phyloP scores from a whole-genome alignment of 331 rosid species.

The Pyracantha coccinea region DNA sequence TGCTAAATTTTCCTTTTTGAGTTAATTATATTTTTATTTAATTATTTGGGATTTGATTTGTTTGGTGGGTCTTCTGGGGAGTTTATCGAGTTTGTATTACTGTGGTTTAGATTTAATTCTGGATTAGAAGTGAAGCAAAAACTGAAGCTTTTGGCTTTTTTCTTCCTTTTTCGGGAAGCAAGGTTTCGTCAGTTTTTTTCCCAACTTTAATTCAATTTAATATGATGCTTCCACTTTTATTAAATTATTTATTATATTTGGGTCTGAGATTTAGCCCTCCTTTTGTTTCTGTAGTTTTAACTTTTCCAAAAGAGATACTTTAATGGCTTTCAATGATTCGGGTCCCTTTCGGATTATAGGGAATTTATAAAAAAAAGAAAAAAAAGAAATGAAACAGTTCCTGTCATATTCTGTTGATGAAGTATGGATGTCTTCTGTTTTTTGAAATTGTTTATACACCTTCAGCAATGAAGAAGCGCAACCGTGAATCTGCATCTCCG shows the following conservation, averaged over 20 bases:
- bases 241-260: neutral
- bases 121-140: constrained; percentile 39
- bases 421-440: neutral
- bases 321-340: constrained; percentile 18
- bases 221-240: constrained; percentile 1
- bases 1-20: neutral
- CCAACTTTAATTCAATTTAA: neutral
- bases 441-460: neutral
- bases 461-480: constrained; percentile 69
- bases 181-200: constrained; percentile 19
- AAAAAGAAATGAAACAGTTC: neutral
- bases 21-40: neutral
- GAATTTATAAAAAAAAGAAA: neutral
- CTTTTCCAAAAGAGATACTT: constrained; percentile 17
- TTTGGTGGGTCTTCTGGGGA: constrained; percentile 12
- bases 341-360: neutral
- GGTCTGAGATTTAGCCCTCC: constrained; percentile 16
- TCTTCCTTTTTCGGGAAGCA: constrained; percentile 16
- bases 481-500: constrained; percentile 39
- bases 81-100: neutral
- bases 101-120: constrained; percentile 1
- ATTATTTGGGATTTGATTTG: neutral
- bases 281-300: neutral
- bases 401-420: neutral
- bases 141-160: constrained; percentile 27